These are phyloP conservation scores for Diaporthe batatas DNA, from an alignment of 2,329 filamentous ascomycete genomes.

Conservation along the genomic window DNA sequence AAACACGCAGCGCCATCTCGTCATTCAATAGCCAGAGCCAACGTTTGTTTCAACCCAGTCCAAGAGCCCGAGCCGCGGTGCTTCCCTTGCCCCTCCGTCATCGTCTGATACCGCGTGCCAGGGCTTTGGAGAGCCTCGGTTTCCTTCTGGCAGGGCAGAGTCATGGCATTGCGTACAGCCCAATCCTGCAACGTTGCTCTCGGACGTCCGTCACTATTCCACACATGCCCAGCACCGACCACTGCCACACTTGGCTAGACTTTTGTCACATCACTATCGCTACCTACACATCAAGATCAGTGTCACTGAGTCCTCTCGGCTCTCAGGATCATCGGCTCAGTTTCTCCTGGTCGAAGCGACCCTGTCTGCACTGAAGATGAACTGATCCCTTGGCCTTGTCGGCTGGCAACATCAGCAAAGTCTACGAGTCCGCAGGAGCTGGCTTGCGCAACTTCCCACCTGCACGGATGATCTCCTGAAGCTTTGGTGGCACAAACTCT, in stretches of 20 bases:
- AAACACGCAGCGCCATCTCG: slow-evolving; percentile 20
- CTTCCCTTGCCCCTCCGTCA: slow-evolving; percentile 10
- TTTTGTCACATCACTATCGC: slow-evolving; percentile 12
- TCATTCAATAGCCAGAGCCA: slow-evolving; percentile 19
- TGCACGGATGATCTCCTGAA: slow-evolving; percentile 1
- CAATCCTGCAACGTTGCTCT: slow-evolving; percentile 32
- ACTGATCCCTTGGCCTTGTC: background rate
- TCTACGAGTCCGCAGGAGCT: background rate
- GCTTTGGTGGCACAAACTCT: background rate
- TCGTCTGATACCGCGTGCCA: slow-evolving; percentile 19
- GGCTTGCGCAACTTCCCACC: background rate
- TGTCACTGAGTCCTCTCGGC: background rate
- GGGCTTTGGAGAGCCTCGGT: slow-evolving; percentile 5
- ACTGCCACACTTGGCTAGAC: slow-evolving; percentile 3
- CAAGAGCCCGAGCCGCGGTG: slow-evolving; percentile 25
- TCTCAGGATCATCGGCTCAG: background rate
- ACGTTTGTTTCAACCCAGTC: slow-evolving; percentile 28
- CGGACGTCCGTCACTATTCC: slow-evolving; percentile 32
- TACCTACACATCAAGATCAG: background rate
- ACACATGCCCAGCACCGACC: slow-evolving; percentile 11
- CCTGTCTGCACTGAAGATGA: slow-evolving; percentile 8
- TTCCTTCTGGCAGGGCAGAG: background rate
- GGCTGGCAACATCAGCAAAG: background rate
- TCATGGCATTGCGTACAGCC: slow-evolving; percentile 18
- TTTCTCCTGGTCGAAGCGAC: background rate